Percentiles rank a stretch among this genome's conserved stretches.
Evolutionary conservation across 345 rosid species (phyloP).

Genomic region (Lepidium sativum): DNA sequence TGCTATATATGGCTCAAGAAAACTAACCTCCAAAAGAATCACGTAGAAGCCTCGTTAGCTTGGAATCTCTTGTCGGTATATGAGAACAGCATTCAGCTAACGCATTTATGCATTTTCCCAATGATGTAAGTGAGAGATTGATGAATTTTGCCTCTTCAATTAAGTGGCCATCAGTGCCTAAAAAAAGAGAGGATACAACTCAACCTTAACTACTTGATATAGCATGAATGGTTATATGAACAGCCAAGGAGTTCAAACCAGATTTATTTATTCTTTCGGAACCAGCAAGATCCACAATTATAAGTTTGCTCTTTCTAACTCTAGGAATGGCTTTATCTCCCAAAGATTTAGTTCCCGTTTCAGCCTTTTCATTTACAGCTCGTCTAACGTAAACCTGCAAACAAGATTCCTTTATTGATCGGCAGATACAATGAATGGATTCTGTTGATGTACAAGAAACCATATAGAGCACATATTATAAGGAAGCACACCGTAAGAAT

Average conservation of each 20-base stretch:
- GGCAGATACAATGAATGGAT: not conserved
- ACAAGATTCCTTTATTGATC: constrained; percentile 5
- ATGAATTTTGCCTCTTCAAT: constrained; percentile 95
- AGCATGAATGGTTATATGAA: not conserved
- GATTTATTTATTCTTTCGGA: constrained; percentile 94
- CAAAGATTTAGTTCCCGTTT: constrained; percentile 36
- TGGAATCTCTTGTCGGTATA: constrained; percentile 93
- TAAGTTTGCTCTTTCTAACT: constrained; percentile 84
- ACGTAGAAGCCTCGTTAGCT: constrained; percentile 88
- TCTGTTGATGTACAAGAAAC: constrained; percentile 7
- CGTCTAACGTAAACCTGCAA: constrained; percentile 59
- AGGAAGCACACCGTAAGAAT: constrained; percentile 59
- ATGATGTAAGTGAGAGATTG: constrained; percentile 85
- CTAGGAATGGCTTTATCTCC: constrained; percentile 38
- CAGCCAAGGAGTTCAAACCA: constrained; percentile 35
- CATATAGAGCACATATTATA: not conserved
- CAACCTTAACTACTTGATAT: not conserved
- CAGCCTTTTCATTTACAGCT: constrained; percentile 40
- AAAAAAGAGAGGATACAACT: constrained; percentile 11
- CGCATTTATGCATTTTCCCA: constrained; percentile 95
- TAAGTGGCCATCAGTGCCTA: constrained; percentile 81
- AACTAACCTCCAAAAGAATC: constrained; percentile 89
- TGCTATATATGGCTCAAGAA: not conserved
- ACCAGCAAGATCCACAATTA: constrained; percentile 95
- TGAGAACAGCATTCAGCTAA: constrained; percentile 89